These are phyloP conservation scores for Microglena sp. DNA, from an alignment of 139 green algal species.

Conservation along the genomic window DNA sequence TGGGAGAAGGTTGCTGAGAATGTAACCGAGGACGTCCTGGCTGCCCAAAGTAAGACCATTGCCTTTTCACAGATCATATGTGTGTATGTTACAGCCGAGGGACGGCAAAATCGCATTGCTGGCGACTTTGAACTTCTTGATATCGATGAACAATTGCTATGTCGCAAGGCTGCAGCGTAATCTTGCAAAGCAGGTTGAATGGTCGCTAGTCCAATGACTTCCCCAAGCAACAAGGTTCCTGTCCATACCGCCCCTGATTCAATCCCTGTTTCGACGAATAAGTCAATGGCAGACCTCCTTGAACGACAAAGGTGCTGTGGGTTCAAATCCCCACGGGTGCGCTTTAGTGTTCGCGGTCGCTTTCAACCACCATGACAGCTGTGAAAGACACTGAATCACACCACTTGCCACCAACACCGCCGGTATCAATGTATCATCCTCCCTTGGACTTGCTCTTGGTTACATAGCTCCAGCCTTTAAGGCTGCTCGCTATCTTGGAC, in stretches of 20 bases:
- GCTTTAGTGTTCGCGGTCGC: no score
- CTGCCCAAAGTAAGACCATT: background rate
- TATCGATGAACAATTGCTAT: background rate
- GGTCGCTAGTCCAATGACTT: background rate
- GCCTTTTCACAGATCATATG: background rate
- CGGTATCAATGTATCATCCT: background rate
- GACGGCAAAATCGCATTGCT: background rate
- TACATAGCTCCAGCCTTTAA: no score
- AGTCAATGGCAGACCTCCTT: no score
- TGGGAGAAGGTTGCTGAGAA: conserved; percentile 37
- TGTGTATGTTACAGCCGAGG: background rate
- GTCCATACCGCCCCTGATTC: background rate
- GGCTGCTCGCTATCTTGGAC: no score
- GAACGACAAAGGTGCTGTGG: no score
- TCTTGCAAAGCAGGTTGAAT: background rate
- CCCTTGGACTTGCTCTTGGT: no score
- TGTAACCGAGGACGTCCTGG: conserved; percentile 14
- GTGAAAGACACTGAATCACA: background rate
- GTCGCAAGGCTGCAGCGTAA: background rate
- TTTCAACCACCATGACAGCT: no score
- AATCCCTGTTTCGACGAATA: no score
- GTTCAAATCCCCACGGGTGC: no score
- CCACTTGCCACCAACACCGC: background rate
- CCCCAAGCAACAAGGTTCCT: background rate
- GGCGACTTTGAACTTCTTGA: background rate